Evolutionary conservation across 2,329 filamentous ascomycete genomes (phyloP), one percentile per base, ranked within the genome.

Genomic region (Cladosporium colombiae): DNA sequence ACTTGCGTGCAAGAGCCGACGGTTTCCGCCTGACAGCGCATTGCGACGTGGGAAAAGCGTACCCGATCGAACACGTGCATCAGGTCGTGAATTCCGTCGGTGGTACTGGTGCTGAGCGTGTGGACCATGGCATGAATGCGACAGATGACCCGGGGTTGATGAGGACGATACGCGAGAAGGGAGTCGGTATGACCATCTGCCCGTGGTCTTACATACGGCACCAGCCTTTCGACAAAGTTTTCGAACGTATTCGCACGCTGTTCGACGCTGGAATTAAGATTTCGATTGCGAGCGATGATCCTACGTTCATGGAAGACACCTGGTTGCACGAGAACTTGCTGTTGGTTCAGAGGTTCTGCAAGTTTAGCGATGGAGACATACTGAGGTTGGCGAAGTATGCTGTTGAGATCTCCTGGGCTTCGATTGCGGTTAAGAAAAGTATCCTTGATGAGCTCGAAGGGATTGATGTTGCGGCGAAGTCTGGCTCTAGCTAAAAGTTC

Each of bases 31-130:
- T 82, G 16, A 85, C 83, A 2, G 79, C 79, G 70, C 83, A 85
- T 64, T 84, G 82, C 70, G 83, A 85, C 66, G 81, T 84, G 53
- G 82, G 81, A 53, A 81, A 84, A 68, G 80, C 81, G 64, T 81
- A 84, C 66, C 79, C 80, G 0, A 77, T 78, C 25, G 78, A 77
- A 29, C 81, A 85, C 66, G 76, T 83, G 18, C 71, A 71, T 1
- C 77, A 83, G 65, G 76, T 76, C 6, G 74, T 76, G 13, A 8
- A 49, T 2, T 27, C 57, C 3, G 72, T 77, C 49, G 74, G 71
- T 0, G 74, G 77, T 5, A 67, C 61, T 0, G 78, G 79, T 0
- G 66, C 75, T 0, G 77, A 80, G 55, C 74, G 80, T 0, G 79
- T 81, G 57, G 80, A 82, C 66, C 79, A 81, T 68, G 80, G 80